Base-by-base conservation (phyloP, 768 basidiomycete species). In the Austroboletus festivus region DNA sequence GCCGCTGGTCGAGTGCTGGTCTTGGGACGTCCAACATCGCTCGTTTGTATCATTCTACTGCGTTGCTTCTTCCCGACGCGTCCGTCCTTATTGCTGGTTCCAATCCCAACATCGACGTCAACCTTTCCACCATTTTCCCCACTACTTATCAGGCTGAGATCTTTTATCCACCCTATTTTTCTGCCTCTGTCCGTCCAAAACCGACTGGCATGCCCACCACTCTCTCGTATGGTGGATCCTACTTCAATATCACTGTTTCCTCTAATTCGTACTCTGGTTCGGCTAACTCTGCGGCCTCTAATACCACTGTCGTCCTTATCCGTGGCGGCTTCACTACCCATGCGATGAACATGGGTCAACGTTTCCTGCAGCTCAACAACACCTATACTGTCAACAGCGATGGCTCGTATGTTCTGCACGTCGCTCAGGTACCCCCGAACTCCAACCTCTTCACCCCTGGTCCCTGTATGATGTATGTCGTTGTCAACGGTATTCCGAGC, bases 81-180 rank as follows among this genome's bases (percentile, higher is more conserved):
- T 89, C 89, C 2, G 83, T 98, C 38, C 68, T 96, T 37, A 79
- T 95, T 54, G 92, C 90, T 37, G 95, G 95, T 11, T 93, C 89
- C 24, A 97, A 97, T 71, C 93, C 94, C 15, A 95, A 94, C 64
- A 76, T 89, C 40, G 93, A 98, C 59, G 85, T 86, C 55, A 90
- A 89, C 59, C 47, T 69, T 31, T 68, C 73, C 31, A 78, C 85
- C 7, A 30, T 76, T 47, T 92, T 76, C 75, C 83, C 86, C 2
- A 93, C 92, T 3, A 81, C 84, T 26, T 94, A 93, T 63, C 71
- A 79, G 26, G 85, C 88, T 2, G 93, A 96, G 65, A 78, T 85
- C 38, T 98, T 93, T 73, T 96, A 94, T 70, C 95, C 95, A 0
- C 76, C 83, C 5, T 99, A 95, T 72, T 99, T 86, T 72, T 76